These are phyloP conservation scores for Bimuria novae-zelandiae DNA, from an alignment of 2,329 filamentous ascomycete species.

Conservation along the genomic window DNA sequence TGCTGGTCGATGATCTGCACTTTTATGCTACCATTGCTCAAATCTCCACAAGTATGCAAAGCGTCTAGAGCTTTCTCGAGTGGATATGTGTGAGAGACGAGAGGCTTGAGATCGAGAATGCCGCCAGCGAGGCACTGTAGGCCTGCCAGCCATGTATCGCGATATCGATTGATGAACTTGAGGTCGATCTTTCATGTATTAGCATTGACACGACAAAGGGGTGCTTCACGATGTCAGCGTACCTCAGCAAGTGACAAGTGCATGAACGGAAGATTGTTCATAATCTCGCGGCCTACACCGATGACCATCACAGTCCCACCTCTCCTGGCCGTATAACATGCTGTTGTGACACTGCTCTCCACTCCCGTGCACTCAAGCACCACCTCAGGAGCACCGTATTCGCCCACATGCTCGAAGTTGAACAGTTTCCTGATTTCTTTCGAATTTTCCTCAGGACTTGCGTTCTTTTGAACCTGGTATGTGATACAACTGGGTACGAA, in stretches of 20 bases:
- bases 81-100: conserved; percentile 67
- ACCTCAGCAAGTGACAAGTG: conserved; percentile 66
- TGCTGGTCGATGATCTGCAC: conserved; percentile 61
- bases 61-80: conserved; percentile 66
- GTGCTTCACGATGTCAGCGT: conserved; percentile 7
- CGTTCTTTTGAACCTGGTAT: conserved; percentile 57
- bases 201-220: not conserved
- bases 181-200: conserved; percentile 60
- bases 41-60: conserved; percentile 58
- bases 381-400: conserved; percentile 62
- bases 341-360: conserved; percentile 65
- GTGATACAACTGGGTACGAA: conserved; percentile 60
- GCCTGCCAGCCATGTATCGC: conserved; percentile 70
- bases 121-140: conserved; percentile 64
- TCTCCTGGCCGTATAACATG: conserved; percentile 60
- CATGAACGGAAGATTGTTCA: conserved; percentile 72
- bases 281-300: conserved; percentile 64
- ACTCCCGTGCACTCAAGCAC: conserved; percentile 70
- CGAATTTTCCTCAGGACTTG: conserved; percentile 57
- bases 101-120: conserved; percentile 63
- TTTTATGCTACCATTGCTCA: conserved; percentile 61
- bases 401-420: conserved; percentile 47
- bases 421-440: conserved; percentile 60
- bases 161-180: conserved; percentile 72
- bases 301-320: conserved; percentile 68